phyloP scores from a whole-genome alignment of 1,139 yeast genomes.

The Taphrina pruni region DNA sequence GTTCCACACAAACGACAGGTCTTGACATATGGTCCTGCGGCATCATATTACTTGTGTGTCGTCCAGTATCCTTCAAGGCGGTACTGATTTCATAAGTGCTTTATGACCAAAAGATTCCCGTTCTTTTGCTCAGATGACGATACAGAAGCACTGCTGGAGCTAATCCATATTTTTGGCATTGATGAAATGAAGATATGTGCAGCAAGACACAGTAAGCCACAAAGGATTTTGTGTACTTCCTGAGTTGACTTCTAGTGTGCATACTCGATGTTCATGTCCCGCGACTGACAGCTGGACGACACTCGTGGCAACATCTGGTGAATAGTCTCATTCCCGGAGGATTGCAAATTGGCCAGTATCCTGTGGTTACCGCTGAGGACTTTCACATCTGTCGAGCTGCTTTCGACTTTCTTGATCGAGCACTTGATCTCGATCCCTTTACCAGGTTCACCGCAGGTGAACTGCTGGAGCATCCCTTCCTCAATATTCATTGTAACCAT shows the following conservation, averaged over 20 bases:
- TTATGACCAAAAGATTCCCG: constrained; percentile 62
- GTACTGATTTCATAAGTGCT: constrained; percentile 52
- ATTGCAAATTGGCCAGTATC: constrained; percentile 20
- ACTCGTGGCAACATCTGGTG: constrained; percentile 30
- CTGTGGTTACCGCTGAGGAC: constrained; percentile 30
- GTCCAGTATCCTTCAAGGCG: background rate
- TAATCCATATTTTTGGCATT: constrained; percentile 41
- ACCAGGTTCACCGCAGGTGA: constrained; percentile 39
- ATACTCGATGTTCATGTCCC: constrained; percentile 18
- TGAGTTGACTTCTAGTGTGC: constrained; percentile 12
- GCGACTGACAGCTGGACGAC: constrained; percentile 3
- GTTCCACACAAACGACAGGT: constrained; percentile 71
- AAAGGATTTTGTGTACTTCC: too few species aligned
- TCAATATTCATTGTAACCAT: constrained; percentile 1
- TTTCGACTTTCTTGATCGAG: constrained; percentile 40
- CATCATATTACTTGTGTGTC: constrained; percentile 60
- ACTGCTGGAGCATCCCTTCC: constrained; percentile 40
- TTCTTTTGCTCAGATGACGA: constrained; percentile 44
- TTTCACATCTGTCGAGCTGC: constrained; percentile 13
- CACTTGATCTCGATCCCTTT: constrained; percentile 39
- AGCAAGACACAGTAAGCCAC: constrained; percentile 39
- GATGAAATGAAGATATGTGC: constrained; percentile 43
- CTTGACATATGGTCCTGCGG: constrained; percentile 83
- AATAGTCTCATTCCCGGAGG: background rate
- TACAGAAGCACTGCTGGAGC: constrained; percentile 42